Percentiles rank a stretch among this genome's conserved stretches.
These are phyloP conservation scores for Metschnikowia borealis DNA, from an alignment of 805 yeast species.

Conservation along the genomic window DNA sequence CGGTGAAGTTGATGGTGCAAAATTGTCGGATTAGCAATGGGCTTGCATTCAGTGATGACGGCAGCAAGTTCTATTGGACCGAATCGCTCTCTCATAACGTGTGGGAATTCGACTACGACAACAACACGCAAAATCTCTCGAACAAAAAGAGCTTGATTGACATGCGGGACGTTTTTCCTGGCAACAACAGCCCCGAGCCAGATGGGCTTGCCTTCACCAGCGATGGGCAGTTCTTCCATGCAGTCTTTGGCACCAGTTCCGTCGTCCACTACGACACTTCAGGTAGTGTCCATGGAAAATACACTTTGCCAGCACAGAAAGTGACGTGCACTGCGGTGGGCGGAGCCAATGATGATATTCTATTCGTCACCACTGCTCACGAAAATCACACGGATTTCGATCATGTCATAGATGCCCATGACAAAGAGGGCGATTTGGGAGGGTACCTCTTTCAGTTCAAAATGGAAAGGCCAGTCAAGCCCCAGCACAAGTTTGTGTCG, in stretches of 20 bases:
- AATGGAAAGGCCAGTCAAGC: conserved; percentile 27
- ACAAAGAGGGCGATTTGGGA: conserved; percentile 48
- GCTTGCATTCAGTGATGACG: conserved; percentile 31
- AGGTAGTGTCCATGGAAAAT: conserved; percentile 51
- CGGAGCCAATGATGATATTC: conserved; percentile 42
- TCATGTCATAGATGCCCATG: conserved; percentile 20
- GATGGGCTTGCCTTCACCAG: conserved; percentile 71
- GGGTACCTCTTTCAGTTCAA: conserved; percentile 54
- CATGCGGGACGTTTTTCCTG: conserved; percentile 16
- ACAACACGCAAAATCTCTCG: conserved; percentile 23
- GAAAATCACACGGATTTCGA: conserved; percentile 39
- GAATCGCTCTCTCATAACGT: conserved; percentile 34
- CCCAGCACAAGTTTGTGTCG: conserved; percentile 18
- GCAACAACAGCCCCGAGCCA: conserved; percentile 50
- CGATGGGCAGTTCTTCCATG: conserved; percentile 54
- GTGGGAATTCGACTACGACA: conserved; percentile 38
- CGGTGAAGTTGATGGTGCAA: conserved; percentile 29
- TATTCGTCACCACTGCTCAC: conserved; percentile 69
- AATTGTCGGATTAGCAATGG: conserved; percentile 64
- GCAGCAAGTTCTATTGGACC: conserved; percentile 36
- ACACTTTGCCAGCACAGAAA: conserved; percentile 55
- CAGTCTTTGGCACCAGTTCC: conserved; percentile 59
- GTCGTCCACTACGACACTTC: conserved; percentile 50
- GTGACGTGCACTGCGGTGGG: conserved; percentile 70
- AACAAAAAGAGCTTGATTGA: conserved; percentile 26